Evolutionary conservation across 75 land plant genomes (phyloP).

Genomic region (Pseudotsuga menziesii): DNA sequence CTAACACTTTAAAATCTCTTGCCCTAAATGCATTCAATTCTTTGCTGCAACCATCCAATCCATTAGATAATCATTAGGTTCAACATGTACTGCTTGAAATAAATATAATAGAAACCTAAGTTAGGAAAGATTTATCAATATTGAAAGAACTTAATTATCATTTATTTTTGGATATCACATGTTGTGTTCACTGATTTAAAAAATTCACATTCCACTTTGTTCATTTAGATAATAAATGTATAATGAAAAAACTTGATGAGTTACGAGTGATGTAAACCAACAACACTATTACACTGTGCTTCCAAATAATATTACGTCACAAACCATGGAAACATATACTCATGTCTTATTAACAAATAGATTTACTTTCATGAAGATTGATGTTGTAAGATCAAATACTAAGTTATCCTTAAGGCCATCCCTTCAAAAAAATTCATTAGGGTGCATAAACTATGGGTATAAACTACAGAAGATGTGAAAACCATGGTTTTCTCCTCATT

Average conservation of each 20-base stretch:
- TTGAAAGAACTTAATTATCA: not conserved
- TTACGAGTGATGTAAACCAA: not conserved
- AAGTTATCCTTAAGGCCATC: constrained; percentile 39
- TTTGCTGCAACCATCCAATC: constrained; percentile 50
- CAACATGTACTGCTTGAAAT: not conserved
- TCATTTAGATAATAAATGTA: not conserved
- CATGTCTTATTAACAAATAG: not conserved
- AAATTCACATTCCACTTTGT: not conserved
- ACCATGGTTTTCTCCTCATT: constrained; percentile 67
- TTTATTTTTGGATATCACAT: no score
- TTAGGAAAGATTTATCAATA: not conserved
- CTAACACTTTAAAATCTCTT: constrained; percentile 73
- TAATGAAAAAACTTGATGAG: not conserved
- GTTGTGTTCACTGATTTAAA: not conserved
- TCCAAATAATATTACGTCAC: not conserved
- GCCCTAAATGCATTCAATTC: constrained; percentile 57
- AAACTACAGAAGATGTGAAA: constrained; percentile 86
- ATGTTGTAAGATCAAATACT: constrained; percentile 77
- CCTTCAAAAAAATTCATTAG: constrained; percentile 60
- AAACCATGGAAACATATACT: not conserved
- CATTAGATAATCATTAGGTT: not conserved
- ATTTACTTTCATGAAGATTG: constrained; percentile 73
- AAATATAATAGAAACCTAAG: not conserved
- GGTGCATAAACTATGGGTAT: constrained; percentile 62
- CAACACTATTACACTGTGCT: not conserved